Evolutionary conservation across 2,329 filamentous ascomycete species (phyloP).

Genomic region (Monilinia aucupariae): DNA sequence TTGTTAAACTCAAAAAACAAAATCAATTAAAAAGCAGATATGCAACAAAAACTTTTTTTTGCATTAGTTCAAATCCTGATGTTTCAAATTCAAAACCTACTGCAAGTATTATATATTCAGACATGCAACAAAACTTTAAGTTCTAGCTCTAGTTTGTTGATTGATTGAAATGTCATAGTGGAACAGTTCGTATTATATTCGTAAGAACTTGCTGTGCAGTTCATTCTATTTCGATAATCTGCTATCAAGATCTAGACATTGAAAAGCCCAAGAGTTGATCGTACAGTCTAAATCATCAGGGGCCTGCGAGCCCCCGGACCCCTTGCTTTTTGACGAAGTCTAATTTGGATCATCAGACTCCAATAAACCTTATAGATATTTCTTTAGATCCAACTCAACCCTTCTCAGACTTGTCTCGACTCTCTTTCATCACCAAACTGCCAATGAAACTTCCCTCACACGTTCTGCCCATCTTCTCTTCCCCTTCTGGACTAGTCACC

Average conservation of each 20-base stretch:
- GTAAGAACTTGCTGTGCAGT: background rate
- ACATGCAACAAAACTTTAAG: no score
- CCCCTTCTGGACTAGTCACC: constrained; percentile 10
- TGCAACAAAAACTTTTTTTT: no score
- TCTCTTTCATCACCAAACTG: constrained; percentile 12
- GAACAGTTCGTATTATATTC: background rate
- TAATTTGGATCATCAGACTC: no score
- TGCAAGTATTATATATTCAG: no score
- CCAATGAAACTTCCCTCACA: constrained; percentile 23
- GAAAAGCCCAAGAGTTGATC: background rate
- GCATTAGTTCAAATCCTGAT: no score
- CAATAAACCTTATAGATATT: background rate
- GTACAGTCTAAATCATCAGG: background rate
- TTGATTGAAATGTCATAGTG: background rate
- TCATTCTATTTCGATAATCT: background rate
- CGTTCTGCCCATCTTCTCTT: constrained; percentile 19
- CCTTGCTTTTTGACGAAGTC: no score
- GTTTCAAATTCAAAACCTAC: no score
- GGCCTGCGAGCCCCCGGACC: no score
- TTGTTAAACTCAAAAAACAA: no score
- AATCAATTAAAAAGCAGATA: no score
- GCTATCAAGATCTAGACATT: background rate
- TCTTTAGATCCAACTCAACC: background rate
- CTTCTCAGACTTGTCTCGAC: background rate
- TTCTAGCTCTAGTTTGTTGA: no score